Conservation (phyloP, 495 filamentous ascomycete species). For the Aspergillus campestris region DNA sequence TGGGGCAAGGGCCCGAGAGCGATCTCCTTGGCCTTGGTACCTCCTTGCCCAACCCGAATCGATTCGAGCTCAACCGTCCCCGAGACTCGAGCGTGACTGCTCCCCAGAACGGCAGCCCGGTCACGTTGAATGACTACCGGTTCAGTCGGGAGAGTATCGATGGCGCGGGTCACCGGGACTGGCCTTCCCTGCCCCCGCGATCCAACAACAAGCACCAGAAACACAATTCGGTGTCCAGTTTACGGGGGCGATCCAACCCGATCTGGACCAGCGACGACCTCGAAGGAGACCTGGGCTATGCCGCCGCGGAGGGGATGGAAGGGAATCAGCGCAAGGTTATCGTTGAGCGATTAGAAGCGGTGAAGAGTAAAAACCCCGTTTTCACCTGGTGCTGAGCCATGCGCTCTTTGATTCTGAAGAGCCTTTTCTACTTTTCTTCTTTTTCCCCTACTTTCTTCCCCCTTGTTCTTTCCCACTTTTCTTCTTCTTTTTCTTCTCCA, state of each 20-base stretch:
- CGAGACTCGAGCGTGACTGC: constrained; percentile 32
- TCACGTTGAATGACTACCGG: constrained; percentile 25
- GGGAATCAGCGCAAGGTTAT: constrained; percentile 85
- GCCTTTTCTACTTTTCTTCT: neutral
- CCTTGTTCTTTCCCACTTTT: neutral
- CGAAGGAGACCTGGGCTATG: constrained; percentile 90
- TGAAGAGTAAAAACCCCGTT: constrained; percentile 90
- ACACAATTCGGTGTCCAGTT: constrained; percentile 33
- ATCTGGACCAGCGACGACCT: constrained; percentile 62
- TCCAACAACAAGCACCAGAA: constrained; percentile 31
- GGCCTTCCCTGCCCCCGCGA: constrained; percentile 30
- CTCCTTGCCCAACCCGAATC: constrained; percentile 67
- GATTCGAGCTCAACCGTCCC: constrained; percentile 66
- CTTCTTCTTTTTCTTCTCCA: neutral
- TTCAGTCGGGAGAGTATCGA: constrained; percentile 22
- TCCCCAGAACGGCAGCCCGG: constrained; percentile 29
- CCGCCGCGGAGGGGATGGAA: constrained; percentile 88
- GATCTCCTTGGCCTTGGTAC: constrained; percentile 66
- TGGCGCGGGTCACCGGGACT: constrained; percentile 21
- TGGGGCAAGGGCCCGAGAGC: constrained; percentile 43
- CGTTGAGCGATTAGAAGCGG: constrained; percentile 88
- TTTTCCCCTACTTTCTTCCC: neutral
- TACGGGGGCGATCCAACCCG: constrained; percentile 21
- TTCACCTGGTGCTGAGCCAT: constrained; percentile 75
- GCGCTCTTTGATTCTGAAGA: no score